Base-by-base conservation (phyloP, 805 yeast genomes). In the Candida hispaniensis region DNA sequence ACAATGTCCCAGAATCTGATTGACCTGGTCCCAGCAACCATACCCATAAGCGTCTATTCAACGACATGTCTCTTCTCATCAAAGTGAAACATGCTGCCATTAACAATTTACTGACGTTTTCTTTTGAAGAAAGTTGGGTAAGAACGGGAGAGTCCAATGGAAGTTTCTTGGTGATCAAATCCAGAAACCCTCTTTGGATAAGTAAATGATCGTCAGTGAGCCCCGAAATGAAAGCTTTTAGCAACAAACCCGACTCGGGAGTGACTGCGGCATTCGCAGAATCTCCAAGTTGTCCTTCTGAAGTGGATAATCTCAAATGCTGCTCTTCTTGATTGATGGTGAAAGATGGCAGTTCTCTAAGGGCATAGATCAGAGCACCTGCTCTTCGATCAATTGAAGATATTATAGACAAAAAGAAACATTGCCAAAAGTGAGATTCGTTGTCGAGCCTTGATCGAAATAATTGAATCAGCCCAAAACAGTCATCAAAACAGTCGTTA, bases 11-110 rank as follows among this genome's bases (percentile, higher is more conserved):
- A 10, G 29, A 11, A 19, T 19, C 14, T 39, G 44, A 25, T 14
- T 59, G 60, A 16, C 75, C 83, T 2, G 94, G 91, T 0, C 97
- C 96, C 17, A 88, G 56, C 6, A 91, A 59, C 93, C 95, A 91
- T 41, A 69, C 75, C 95, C 97, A 86, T 13, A 91, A 64, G 47
- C 99, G 68, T 55, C 98, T 67, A 54, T 91, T 91, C 41, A 91
- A 65, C 6, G 96, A 83, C 95, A 91, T 83, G 55, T 91, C 99
- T 46, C 75, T 76, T 27, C 78, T 72, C 26, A 83, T 59, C 2
- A 91, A 77, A 0, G 86, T 74, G 7, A 65, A 56, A 15, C 83
- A 68, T 22, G 85, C 76, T 7, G 73, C 63, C 55, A 76, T 60
- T 11, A 83, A 52, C 22, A 85, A 56, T 18, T 67, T 47, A 41